Evolutionary conservation across 2,329 filamentous ascomycete genomes (phyloP).

Genomic region (Trichoderma sp.): DNA sequence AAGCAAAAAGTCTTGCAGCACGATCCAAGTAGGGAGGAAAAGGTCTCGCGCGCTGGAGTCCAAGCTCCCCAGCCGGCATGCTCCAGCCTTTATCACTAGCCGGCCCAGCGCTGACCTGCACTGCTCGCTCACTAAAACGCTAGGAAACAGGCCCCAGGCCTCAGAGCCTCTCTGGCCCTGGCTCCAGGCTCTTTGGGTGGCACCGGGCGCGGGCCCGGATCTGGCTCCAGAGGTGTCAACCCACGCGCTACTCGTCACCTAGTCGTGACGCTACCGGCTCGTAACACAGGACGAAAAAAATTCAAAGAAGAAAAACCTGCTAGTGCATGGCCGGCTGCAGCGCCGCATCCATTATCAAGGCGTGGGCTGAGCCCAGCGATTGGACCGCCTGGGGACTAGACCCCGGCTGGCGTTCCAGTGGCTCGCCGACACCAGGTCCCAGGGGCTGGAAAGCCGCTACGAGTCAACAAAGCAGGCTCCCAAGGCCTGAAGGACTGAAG

Average conservation of each 20-base stretch:
- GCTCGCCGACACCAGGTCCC: neutral
- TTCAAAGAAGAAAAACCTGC: neutral
- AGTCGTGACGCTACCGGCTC: conserved; percentile 5
- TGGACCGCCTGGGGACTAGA: conserved; percentile 1
- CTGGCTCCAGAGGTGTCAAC: conserved; percentile 7
- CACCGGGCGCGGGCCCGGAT: conserved; percentile 8
- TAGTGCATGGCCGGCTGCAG: conserved; percentile 4
- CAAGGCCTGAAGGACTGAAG: neutral
- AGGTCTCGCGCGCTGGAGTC: neutral
- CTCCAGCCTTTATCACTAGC: neutral
- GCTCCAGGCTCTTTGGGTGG: neutral
- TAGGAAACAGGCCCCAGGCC: neutral
- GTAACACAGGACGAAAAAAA: neutral
- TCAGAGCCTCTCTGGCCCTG: conserved; percentile 1
- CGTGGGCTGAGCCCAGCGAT: conserved; percentile 1
- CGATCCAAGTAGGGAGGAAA: neutral
- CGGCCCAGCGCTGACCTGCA: neutral
- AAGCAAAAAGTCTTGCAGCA: neutral
- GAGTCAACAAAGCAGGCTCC: neutral
- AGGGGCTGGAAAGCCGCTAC: neutral
- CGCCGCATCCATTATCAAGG: neutral
- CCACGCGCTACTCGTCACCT: neutral
- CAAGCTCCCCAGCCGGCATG: neutral
- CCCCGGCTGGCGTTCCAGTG: neutral
- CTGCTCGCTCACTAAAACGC: neutral